Evolutionary conservation across 164 flowering plant species (phyloP).

Genomic region (Paratinospora sagittata): DNA sequence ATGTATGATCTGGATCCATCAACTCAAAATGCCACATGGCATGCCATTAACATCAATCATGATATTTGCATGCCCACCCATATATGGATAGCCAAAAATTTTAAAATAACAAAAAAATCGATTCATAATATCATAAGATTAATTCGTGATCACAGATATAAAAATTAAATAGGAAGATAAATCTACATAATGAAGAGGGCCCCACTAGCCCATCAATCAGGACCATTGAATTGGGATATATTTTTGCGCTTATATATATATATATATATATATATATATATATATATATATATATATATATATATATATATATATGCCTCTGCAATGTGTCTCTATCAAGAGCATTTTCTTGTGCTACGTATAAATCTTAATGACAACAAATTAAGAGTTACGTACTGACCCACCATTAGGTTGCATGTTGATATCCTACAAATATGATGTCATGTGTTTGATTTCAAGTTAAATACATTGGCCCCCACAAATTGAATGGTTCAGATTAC

Average conservation of each 20-base stretch:
- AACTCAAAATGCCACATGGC: background rate
- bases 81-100: background rate
- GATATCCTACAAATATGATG: background rate
- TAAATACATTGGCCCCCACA: background rate
- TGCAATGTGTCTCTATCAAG: background rate
- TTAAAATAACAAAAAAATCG: too few relatives aligned
- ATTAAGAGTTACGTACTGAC: background rate
- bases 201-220: background rate
- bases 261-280: background rate
- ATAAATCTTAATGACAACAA: background rate
- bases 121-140: background rate
- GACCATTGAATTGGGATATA: too few relatives aligned
- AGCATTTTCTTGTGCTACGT: background rate
- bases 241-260: too few relatives aligned
- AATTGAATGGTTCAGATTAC: slow-evolving; percentile 1
- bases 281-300: background rate
- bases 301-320: background rate
- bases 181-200: too few relatives aligned
- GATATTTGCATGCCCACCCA: background rate
- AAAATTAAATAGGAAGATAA: background rate
- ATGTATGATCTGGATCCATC: too few relatives aligned
- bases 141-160: too few relatives aligned
- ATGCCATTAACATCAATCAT: background rate
- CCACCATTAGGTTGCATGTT: background rate
- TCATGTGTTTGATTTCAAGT: slow-evolving; percentile 3